Evolutionary conservation across 345 rosid species (phyloP), one percentile per base, ranked within the genome.

Genomic region (Lumnitzera racemosa): DNA sequence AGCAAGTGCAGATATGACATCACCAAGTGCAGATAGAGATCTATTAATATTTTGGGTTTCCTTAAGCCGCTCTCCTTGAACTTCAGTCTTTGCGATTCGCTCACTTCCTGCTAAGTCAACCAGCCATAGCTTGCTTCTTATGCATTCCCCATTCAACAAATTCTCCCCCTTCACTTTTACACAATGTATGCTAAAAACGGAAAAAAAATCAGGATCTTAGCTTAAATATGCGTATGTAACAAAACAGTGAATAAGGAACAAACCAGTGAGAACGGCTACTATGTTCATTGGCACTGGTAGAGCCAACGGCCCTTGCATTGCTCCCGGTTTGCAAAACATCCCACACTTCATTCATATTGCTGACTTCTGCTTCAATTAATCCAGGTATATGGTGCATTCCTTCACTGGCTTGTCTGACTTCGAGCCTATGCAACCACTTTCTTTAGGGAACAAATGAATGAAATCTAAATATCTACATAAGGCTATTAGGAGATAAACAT

Each of bases 31-130:
- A 71, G 99, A 90, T 69, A 94, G 75, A 31, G 99, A 94, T 81
- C 86, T 86, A 66, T 94, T 90, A 64, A 90, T 94, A 74, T 79
- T 87, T 79, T 90, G 99, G 41, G 99, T 83, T 78, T 94, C 99
- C 83, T 83, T 90, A n/a, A 94, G 86, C 60, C 97, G 76, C 68
- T 86, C 99, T 53, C 96, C 99, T 67, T 83, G 96, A 25, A 84
- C 96, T 70, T 94, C 99, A 41, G 95, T 88, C 82, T 90, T 86
- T 48, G 99, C 86, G 61, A 94, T 80, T 70, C 99, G 80, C 68
- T 94, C 99, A 53, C 99, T 94, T 73, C 99, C 99, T n/a, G 99
- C 99, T 64, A 94, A 78, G 68, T 94, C 99, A 54, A 94, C 99
- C 71, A 94, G 55, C 97, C 99, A 94, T 27, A 94, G 75, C 76